A percentile compares a stretch with the other conserved stretches of the same genome.
Evolutionary conservation across 495 filamentous ascomycete genomes (phyloP).

Genomic region (Penicillium flavigenum): DNA sequence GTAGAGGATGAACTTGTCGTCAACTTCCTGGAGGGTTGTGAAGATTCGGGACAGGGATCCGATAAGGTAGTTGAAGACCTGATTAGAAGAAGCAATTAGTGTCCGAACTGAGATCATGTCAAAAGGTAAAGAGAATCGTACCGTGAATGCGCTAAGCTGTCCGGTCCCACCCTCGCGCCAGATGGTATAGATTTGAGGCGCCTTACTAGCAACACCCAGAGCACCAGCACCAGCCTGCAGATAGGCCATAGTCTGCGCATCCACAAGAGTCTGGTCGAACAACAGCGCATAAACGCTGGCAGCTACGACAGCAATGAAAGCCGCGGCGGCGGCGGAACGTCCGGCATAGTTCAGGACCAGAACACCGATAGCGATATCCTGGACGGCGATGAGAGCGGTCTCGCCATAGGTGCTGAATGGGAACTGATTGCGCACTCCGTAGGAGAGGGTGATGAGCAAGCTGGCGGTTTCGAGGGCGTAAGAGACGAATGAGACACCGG

Average conservation of each 20-base stretch:
- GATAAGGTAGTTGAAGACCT: constrained; percentile 97
- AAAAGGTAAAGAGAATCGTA: constrained; percentile 49
- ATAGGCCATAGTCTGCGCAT: constrained; percentile 66
- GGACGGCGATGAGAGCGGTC: constrained; percentile 82
- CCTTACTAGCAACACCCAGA: constrained; percentile 80
- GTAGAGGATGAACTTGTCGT: constrained; percentile 92
- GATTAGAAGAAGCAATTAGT: constrained; percentile 15
- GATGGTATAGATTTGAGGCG: constrained; percentile 86
- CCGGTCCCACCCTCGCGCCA: constrained; percentile 83
- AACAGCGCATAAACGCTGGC: constrained; percentile 62
- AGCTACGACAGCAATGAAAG: constrained; percentile 74
- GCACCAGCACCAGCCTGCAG: constrained; percentile 83
- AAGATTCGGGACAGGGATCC: constrained; percentile 93
- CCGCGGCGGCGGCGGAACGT: constrained; percentile 57
- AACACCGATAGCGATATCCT: constrained; percentile 85
- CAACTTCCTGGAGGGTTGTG: constrained; percentile 93
- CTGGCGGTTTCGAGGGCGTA: constrained; percentile 87
- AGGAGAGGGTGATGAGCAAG: constrained; percentile 82
- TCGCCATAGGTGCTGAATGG: constrained; percentile 97
- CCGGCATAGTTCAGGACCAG: constrained; percentile 80
- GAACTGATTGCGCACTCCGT: constrained; percentile 85
- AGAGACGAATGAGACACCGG: constrained; percentile 81
- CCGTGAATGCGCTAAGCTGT: constrained; percentile 93
- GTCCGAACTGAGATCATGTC: background rate
- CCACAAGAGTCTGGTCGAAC: constrained; percentile 65